Base-by-base conservation (phyloP, 2,329 filamentous ascomycete species). In the Hortaea sp. region DNA sequence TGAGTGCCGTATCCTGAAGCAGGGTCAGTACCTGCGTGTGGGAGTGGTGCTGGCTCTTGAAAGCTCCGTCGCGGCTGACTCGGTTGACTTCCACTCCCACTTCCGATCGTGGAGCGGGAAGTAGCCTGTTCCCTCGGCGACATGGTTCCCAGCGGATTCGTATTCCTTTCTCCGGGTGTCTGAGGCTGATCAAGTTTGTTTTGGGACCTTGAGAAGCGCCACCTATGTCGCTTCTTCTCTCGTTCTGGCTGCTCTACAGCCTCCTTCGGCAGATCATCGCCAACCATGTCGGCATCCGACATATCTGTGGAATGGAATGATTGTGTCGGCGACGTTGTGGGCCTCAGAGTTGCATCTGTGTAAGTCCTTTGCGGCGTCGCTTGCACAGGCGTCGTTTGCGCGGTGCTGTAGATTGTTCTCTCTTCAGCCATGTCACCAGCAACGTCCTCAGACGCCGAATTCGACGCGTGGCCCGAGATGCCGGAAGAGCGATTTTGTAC, bases 301-400 rank as follows among this genome's bases (percentile, higher is more conserved):
- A 82, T 79, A 54, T 94, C 88, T 27, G 90, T 92, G 40, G 87
- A 90, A 55, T 85, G 80, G 48, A 88, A 73, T 0, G 88, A 94
- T 2, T 82, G 79, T 0, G 85, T 79, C 0, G 86, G 86, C 1
- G 88, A 94, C 49, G 76, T 75, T 52, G 80, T 79, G 0, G 82
- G 79, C 53, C 78, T 81, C 30, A 89, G 63, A 0, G 76, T 73
- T 5, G 64, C 58, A 10, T 69, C 68, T 65, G 75, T 45, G 59
- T 58, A 88, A 90, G 34, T 83, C 75, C 29, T 80, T 82, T 42
- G 89, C 90, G 65, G 89, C 90, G 57, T 2, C 85, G 12, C 31
- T 11, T 87, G 61, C 79, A 81, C 58, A 5, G 54, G 52, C 6
- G 51, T 58, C 20, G 41, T 50, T 32, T 54, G 52, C 7, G 58